Conservation (phyloP, 805 yeast species). For the Candida succiphila region DNA sequence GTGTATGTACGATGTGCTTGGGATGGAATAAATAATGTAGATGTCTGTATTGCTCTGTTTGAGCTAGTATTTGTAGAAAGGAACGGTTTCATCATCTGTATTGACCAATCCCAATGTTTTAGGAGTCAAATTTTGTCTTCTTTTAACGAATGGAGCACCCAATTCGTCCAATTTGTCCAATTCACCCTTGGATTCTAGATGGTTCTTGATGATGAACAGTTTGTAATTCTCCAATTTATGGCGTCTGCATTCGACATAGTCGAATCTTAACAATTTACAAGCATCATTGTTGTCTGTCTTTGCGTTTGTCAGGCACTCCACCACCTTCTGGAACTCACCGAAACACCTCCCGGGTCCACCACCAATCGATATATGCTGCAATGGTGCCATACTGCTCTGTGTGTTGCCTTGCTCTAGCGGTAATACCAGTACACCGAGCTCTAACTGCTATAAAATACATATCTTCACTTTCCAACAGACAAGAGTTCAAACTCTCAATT, state of each 20-base stretch:
- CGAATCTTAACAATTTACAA: conserved; percentile 22
- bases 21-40: background rate
- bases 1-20: background rate
- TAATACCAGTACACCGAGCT: too few relatives aligned
- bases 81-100: conserved; percentile 18
- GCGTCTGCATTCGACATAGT: conserved; percentile 28
- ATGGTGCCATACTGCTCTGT: too few relatives aligned
- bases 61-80: background rate
- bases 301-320: conserved; percentile 27
- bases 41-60: background rate
- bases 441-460: too few relatives aligned
- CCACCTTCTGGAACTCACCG: conserved; percentile 26
- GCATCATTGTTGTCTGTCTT: conserved; percentile 20
- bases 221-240: conserved; percentile 26
- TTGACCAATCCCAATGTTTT: conserved; percentile 26
- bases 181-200: conserved; percentile 18
- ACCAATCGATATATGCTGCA: conserved; percentile 6
- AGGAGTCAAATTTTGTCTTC: conserved; percentile 27
- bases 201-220: conserved; percentile 22
- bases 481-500: too few relatives aligned
- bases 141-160: conserved; percentile 29
- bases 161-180: conserved; percentile 16
- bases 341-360: conserved; percentile 30
- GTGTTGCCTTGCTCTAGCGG: too few relatives aligned
- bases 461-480: too few relatives aligned